Conservation (phyloP, 768 basidiomycete genomes). For the Phaffia australis region DNA sequence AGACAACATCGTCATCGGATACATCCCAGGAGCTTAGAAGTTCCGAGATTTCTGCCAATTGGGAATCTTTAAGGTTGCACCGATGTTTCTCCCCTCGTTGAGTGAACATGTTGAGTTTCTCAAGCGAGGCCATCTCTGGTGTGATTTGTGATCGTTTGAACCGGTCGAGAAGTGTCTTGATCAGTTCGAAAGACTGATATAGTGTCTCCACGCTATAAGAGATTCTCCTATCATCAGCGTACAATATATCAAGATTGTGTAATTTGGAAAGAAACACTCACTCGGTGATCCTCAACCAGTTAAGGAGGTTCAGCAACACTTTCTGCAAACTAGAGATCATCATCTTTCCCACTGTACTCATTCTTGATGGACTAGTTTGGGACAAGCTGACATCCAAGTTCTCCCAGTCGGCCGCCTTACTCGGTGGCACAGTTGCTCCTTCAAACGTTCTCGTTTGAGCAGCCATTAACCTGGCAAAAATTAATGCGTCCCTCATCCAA, state of each 20-base stretch:
- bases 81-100: conserved; percentile 32
- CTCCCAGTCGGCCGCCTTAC: conserved; percentile 28
- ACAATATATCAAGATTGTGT: not conserved
- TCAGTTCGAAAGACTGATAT: conserved; percentile 72
- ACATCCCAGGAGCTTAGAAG: conserved; percentile 47
- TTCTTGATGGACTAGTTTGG: conserved; percentile 37
- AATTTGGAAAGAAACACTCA: conserved; percentile 36
- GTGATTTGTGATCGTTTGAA: conserved; percentile 54
- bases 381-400: conserved; percentile 34
- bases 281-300: conserved; percentile 88
- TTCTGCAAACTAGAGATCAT: conserved; percentile 70
- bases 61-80: conserved; percentile 37
- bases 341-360: conserved; percentile 54
- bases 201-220: conserved; percentile 52
- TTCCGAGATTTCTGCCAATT: conserved; percentile 57
- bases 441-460: conserved; percentile 72
- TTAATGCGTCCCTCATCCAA: conserved; percentile 98
- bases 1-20: conserved; percentile 51
- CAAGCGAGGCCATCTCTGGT: conserved; percentile 37
- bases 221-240: not conserved
- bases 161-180: conserved; percentile 65
- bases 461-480: conserved; percentile 78
- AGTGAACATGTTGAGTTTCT: conserved; percentile 48
- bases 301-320: conserved; percentile 64
- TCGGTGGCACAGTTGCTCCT: conserved; percentile 43